A percentile compares a stretch with the other conserved stretches of the same genome.
Evolutionary conservation across 2,329 filamentous ascomycete genomes (phyloP).

Genomic region (Thelonectria blattea): DNA sequence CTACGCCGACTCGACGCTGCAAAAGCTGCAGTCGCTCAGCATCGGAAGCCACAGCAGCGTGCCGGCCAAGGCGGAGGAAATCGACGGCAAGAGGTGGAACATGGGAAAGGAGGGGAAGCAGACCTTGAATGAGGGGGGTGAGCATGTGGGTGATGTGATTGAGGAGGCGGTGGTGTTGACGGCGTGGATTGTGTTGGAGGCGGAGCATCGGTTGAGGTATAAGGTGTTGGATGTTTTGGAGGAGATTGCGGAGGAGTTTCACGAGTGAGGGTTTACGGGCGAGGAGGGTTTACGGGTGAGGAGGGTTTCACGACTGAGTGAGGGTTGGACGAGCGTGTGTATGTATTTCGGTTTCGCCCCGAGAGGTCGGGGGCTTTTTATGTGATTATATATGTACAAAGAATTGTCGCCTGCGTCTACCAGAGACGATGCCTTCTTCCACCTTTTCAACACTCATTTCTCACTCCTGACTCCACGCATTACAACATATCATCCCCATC

Average conservation of each 20-base stretch:
- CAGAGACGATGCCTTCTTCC: background rate
- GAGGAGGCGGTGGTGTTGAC: constrained; percentile 21
- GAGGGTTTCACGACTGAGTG: too few species aligned
- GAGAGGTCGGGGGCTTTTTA: background rate
- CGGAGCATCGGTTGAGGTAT: constrained; percentile 18
- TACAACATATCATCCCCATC: background rate
- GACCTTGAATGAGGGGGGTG: background rate
- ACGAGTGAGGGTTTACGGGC: too few species aligned
- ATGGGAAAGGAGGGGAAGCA: background rate
- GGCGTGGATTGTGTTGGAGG: constrained; percentile 18
- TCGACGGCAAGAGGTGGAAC: background rate
- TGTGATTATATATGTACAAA: background rate
- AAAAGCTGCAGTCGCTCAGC: background rate
- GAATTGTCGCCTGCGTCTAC: background rate
- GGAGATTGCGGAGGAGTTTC: constrained; percentile 19
- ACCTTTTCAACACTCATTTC: background rate
- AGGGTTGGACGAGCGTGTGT: background rate
- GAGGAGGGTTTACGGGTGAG: constrained; percentile 9
- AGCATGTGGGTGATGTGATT: constrained; percentile 3
- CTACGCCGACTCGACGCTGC: background rate
- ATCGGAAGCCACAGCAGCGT: background rate
- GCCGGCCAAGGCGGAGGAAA: background rate
- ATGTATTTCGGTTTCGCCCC: background rate
- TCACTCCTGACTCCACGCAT: background rate
- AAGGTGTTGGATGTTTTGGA: constrained; percentile 17